These are phyloP conservation scores for Penicillium psychrofluorescens DNA, from an alignment of 495 filamentous ascomycete species.

Conservation along the genomic window DNA sequence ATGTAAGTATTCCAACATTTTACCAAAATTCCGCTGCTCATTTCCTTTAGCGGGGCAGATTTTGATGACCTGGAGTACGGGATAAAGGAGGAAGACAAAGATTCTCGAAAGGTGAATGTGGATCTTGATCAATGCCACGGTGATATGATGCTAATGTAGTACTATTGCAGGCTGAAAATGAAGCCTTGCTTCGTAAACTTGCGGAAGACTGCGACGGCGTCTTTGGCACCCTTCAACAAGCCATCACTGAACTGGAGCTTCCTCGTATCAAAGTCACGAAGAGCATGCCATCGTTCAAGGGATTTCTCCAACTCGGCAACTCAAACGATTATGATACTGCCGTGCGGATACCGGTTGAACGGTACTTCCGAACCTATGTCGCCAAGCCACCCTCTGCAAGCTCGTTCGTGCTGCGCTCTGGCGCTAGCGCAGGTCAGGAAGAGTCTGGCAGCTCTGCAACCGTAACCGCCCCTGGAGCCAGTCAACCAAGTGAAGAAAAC, in stretches of 20 bases:
- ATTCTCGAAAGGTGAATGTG: constrained; percentile 48
- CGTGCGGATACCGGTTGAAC: constrained; percentile 76
- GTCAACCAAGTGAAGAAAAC: constrained; percentile 18
- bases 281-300: constrained; percentile 72
- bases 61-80: constrained; percentile 92
- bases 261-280: constrained; percentile 68
- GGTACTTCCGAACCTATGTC: constrained; percentile 76
- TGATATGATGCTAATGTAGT: not conserved
- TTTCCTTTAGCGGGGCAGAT: constrained; percentile 69
- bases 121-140: not conserved
- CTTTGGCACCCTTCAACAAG: constrained; percentile 79
- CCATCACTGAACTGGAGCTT: constrained; percentile 65
- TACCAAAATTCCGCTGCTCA: constrained; percentile 16
- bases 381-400: constrained; percentile 69
- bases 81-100: constrained; percentile 89
- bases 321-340: constrained; percentile 65
- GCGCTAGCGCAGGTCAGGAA: constrained; percentile 34
- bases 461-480: constrained; percentile 29
- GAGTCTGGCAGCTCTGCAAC: constrained; percentile 44
- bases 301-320: constrained; percentile 74
- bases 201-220: constrained; percentile 58
- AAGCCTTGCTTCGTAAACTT: constrained; percentile 55
- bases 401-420: constrained; percentile 54
- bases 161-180: constrained; percentile 50
- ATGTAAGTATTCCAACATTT: constrained; percentile 48